phyloP scores from a whole-genome alignment of 768 basidiomycete species.

The Boletales sp. region DNA sequence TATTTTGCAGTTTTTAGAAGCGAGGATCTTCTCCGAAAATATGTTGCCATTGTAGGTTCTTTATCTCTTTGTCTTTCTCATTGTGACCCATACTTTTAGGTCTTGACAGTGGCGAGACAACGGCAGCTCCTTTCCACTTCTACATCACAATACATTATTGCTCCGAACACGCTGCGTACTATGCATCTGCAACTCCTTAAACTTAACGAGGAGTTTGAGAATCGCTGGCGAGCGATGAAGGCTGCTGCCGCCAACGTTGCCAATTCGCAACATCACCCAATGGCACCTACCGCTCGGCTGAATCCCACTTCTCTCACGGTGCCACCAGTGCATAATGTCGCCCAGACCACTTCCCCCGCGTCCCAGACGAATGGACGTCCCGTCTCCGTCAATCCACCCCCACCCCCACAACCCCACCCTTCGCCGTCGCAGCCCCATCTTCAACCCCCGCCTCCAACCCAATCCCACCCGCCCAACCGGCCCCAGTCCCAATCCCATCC shows the following conservation, averaged over 20 bases:
- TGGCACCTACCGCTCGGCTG: conserved; percentile 1
- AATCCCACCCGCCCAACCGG: not conserved
- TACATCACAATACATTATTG: conserved; percentile 32
- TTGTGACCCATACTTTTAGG: conserved; percentile 29
- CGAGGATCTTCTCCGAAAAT: conserved; percentile 46
- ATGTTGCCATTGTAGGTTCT: conserved; percentile 51
- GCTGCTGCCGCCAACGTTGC: conserved; percentile 3
- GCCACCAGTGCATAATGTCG: conserved; percentile 17
- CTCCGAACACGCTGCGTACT: conserved; percentile 36
- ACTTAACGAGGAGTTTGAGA: conserved; percentile 39
- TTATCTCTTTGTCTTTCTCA: conserved; percentile 9
- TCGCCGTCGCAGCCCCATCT: conserved; percentile 10
- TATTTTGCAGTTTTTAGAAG: conserved; percentile 44
- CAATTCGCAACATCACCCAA: conserved; percentile 3
- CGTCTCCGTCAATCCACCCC: conserved; percentile 27
- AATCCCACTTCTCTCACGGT: conserved; percentile 11
- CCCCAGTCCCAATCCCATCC: conserved; percentile 3
- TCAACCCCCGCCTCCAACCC: conserved; percentile 6
- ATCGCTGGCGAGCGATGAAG: conserved; percentile 26
- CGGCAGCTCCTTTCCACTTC: conserved; percentile 19
- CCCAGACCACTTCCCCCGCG: conserved; percentile 18
- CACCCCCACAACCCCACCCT: conserved; percentile 10
- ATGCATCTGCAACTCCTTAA: conserved; percentile 44
- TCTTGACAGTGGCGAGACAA: conserved; percentile 40
- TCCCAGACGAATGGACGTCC: conserved; percentile 27